Base-by-base conservation (phyloP, 495 filamentous ascomycete genomes). In the Daldinia grandis region DNA sequence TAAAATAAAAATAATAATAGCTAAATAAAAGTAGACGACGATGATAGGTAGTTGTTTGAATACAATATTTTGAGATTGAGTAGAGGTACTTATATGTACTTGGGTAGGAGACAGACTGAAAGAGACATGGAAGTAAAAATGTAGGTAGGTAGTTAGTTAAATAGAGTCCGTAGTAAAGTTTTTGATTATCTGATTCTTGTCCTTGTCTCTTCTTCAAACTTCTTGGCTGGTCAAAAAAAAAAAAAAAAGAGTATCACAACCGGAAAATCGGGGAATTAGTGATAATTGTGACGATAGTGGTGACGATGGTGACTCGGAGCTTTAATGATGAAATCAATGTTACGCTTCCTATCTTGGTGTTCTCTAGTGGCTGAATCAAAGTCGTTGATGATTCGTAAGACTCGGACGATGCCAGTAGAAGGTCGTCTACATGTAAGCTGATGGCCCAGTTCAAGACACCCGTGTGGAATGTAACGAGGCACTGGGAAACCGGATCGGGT, bases 291-390 rank as follows among this genome's bases (percentile, higher is more conserved):
- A 66, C 49, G 62, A 62, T 38, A 55, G 61, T 58, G 53, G 57
- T 58, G 53, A 66, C 38, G 63, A 58, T 53, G 58, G 38, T 63
- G 63, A 50, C 59, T 64, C 69, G 69, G 69, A 64, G 30, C 50
- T 68, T 68, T 68, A 61, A 61, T 68, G 65, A 40, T 64, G 64
- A 63, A 37, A 67, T 72, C 69, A 68, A 64, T 56, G 55, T 60
- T 55, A 72, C 64, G 64, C 40, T 38, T 35, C 54, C 3, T 28
- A 57, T 50, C 55, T 17, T 56, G 50, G 38, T 53, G 31, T 61
- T 61, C 47, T 68, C 35, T 60, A 67, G 56, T 35, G 47, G 59
- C 38, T 64, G 35, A 42, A 63, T 47, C 28, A 35, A 62, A 49
- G 63, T 66, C 44, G 58, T 62, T 49, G 64, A 64, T 33, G 31